Percentiles rank a stretch among this genome's conserved stretches.
Conservation (phyloP, 73 alveolate genomes). For the Paraurostyla sp. region DNA sequence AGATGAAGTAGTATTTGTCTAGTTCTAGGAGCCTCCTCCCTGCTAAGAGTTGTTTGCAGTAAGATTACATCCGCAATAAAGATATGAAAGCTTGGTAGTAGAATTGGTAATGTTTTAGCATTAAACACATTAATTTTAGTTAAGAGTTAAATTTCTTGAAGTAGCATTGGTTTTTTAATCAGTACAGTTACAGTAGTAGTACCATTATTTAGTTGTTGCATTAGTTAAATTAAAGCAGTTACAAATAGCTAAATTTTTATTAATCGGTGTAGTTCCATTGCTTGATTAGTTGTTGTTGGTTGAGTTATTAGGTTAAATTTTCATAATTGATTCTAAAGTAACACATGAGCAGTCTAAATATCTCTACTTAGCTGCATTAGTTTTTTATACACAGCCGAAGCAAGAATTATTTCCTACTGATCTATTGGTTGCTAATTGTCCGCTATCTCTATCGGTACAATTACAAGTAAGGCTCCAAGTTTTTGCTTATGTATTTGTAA, state of each 20-base stretch:
- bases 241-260: too few relatives aligned
- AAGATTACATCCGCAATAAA: conserved; percentile 1
- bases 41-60: too few relatives aligned
- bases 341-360: not conserved
- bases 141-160: not conserved
- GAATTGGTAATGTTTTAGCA: not conserved
- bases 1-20: too few relatives aligned
- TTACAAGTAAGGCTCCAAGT: not conserved
- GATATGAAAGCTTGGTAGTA: not conserved
- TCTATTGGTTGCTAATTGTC: not conserved
- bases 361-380: not conserved
- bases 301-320: not conserved
- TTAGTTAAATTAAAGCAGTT: not conserved
- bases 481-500: not conserved
- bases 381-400: not conserved
- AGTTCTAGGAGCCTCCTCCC: too few relatives aligned
- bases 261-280: too few relatives aligned
- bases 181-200: not conserved
- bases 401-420: not conserved
- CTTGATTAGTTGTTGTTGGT: not conserved
- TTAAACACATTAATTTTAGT: not conserved
- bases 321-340: not conserved
- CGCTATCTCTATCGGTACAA: not conserved
- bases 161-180: not conserved
- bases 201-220: not conserved